phyloP scores from a whole-genome alignment of 2,329 filamentous ascomycete genomes.

The Bipolaris zeicola region DNA sequence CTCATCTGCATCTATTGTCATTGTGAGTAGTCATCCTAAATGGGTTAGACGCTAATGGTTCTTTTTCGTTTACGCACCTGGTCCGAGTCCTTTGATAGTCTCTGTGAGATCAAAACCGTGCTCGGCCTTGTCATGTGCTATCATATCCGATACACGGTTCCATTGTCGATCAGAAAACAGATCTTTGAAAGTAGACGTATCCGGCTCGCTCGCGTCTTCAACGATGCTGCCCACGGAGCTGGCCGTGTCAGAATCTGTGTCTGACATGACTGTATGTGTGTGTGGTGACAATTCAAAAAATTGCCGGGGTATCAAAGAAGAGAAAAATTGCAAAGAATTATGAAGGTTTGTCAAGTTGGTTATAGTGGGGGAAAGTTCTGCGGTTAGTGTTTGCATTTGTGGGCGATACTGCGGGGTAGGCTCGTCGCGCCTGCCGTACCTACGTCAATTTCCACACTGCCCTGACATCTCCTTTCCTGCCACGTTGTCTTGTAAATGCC shows the following conservation, averaged over 20 bases:
- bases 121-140: constrained; percentile 34
- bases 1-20: constrained; percentile 36
- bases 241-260: constrained; percentile 37
- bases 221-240: constrained; percentile 44
- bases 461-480: neutral
- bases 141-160: constrained; percentile 35
- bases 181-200: constrained; percentile 45
- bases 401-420: constrained; percentile 37
- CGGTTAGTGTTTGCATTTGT: constrained; percentile 36
- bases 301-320: neutral
- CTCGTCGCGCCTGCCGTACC: constrained; percentile 23
- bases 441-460: neutral
- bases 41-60: constrained; percentile 16
- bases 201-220: constrained; percentile 44
- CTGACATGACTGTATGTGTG: constrained; percentile 30
- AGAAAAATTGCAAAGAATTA: constrained; percentile 3
- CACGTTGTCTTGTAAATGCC: constrained; percentile 24
- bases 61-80: constrained; percentile 25
- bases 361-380: constrained; percentile 28
- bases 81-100: constrained; percentile 37
- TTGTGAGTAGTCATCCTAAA: constrained; percentile 25
- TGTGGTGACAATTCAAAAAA: neutral
- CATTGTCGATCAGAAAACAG: constrained; percentile 44
- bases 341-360: constrained; percentile 10
- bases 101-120: constrained; percentile 36